Percentiles rank a stretch among this genome's conserved stretches.
Conservation (phyloP, 2,329 filamentous ascomycete species). For the Beauveria caledonica region DNA sequence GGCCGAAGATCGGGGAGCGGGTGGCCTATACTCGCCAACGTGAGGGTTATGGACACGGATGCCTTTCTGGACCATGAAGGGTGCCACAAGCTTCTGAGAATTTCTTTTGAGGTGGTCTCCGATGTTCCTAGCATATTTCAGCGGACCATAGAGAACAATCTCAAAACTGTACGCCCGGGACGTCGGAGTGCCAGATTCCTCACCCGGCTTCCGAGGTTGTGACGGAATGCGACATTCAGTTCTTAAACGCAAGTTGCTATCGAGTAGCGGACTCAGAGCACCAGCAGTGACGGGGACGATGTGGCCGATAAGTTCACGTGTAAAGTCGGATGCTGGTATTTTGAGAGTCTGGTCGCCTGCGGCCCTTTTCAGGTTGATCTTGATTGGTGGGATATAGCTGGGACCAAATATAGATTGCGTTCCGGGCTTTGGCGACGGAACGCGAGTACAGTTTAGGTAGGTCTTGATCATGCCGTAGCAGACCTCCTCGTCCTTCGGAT, state of each 20-base stretch:
- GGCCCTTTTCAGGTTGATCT: conserved; percentile 57
- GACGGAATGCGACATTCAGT: conserved; percentile 63
- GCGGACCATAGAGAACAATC: conserved; percentile 72
- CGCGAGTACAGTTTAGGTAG: conserved; percentile 55
- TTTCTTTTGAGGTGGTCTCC: conserved; percentile 57
- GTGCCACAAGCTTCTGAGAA: conserved; percentile 60
- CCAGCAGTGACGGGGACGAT: conserved; percentile 60
- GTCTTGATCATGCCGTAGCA: conserved; percentile 74
- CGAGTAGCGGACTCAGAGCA: conserved; percentile 65
- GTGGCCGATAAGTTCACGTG: conserved; percentile 63
- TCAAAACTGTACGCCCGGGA: conserved; percentile 57
- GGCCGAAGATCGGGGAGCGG: conserved; percentile 23
- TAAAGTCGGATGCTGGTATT: conserved; percentile 68
- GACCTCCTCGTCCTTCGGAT: conserved; percentile 60
- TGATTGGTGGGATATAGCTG: conserved; percentile 63
- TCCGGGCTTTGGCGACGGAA: conserved; percentile 62
- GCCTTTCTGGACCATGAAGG: conserved; percentile 56
- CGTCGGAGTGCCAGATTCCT: conserved; percentile 53
- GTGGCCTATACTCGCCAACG: conserved; percentile 39
- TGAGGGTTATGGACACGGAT: conserved; percentile 74
- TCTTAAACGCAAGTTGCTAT: conserved; percentile 57
- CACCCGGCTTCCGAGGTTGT: conserved; percentile 53
- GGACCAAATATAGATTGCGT: conserved; percentile 49
- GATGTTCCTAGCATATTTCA: conserved; percentile 55
- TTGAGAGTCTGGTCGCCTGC: conserved; percentile 45